phyloP scores from a whole-genome alignment of 495 filamentous ascomycete species.

The Neurospora sp. region DNA sequence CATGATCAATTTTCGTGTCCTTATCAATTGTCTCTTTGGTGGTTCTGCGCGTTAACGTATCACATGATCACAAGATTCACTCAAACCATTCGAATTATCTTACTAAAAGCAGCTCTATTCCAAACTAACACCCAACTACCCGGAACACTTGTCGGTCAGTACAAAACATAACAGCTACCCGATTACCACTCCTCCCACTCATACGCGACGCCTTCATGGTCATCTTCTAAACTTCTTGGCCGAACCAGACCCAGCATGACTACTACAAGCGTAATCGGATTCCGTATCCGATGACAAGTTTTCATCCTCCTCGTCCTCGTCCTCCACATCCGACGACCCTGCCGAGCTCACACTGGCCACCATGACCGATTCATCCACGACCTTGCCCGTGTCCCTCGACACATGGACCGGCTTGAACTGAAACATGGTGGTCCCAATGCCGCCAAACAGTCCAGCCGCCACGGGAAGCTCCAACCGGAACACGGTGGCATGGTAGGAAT shows the following conservation, averaged over 20 bases:
- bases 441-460: background rate
- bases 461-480: background rate
- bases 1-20: background rate
- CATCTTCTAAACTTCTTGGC: background rate
- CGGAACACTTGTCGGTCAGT: background rate
- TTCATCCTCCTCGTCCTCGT: background rate
- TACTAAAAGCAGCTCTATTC: background rate
- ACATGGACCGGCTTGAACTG: background rate
- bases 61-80: background rate
- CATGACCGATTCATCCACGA: background rate
- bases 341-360: background rate
- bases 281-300: background rate
- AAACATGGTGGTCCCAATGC: background rate
- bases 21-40: background rate
- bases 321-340: background rate
- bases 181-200: background rate
- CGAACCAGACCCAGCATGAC: background rate
- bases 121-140: background rate
- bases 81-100: background rate
- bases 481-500: background rate
- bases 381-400: background rate
- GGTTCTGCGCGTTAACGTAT: background rate
- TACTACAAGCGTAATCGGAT: background rate
- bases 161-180: background rate
- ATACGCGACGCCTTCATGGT: background rate